Conservation (phyloP, 176 grass and related monocot genomes). For the Alloteropsis semialata region DNA sequence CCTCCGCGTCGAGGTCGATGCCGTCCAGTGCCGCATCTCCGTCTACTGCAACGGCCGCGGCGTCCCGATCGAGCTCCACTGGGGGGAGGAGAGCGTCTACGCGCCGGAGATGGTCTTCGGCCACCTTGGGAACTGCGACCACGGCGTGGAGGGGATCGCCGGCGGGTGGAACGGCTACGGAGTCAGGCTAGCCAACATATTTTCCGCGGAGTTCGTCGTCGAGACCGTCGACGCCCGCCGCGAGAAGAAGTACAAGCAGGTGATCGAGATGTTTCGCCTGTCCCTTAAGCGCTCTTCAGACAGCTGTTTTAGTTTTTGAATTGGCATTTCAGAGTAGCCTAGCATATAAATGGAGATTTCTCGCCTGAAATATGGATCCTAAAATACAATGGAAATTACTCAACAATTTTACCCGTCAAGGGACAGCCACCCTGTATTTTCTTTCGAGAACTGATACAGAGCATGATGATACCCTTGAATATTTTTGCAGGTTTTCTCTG, state of each 20-base stretch:
- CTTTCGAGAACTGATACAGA: too few species aligned
- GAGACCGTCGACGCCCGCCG: slow-evolving; percentile 54
- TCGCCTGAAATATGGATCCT: too few species aligned
- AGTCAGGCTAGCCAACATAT: slow-evolving; percentile 79
- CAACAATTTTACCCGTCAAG: too few species aligned
- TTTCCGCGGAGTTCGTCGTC: slow-evolving; percentile 82
- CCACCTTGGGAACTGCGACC: slow-evolving; percentile 77
- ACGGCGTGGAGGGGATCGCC: slow-evolving; percentile 59
- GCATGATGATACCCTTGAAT: too few species aligned
- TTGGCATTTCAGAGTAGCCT: background rate
- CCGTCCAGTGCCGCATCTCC: slow-evolving; percentile 41
- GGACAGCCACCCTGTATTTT: too few species aligned
- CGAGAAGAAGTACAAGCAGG: slow-evolving; percentile 78
- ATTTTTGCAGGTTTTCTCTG: slow-evolving; percentile 54
- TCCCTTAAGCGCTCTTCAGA: background rate
- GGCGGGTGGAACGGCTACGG: slow-evolving; percentile 87
- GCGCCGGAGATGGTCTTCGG: slow-evolving; percentile 86
- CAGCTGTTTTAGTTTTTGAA: background rate
- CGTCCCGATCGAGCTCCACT: slow-evolving; percentile 72
- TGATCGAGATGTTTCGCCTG: slow-evolving; percentile 6
- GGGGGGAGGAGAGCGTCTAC: slow-evolving; percentile 61
- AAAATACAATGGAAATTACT: too few species aligned
- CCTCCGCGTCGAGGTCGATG: slow-evolving; percentile 75
- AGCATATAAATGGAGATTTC: background rate
- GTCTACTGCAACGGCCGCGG: slow-evolving; percentile 72